Conservation (phyloP, 2,329 filamentous ascomycete species). For the Davidsoniella neocaledoniae region DNA sequence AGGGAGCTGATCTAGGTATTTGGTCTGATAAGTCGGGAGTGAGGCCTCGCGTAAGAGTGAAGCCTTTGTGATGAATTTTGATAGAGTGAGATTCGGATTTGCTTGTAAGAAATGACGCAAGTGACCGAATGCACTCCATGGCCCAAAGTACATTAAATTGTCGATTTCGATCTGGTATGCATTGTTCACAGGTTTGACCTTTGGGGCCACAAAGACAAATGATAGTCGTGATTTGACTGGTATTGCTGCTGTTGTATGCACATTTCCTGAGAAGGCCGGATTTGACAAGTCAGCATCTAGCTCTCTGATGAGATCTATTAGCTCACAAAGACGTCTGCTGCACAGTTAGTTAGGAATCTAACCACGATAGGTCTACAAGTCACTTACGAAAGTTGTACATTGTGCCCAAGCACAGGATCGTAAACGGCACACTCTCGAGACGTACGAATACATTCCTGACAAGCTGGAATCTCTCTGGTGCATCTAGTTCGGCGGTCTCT, state of each 20-base stretch:
- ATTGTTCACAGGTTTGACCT: neutral
- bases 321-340: too few relatives aligned
- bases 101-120: conserved; percentile 1
- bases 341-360: too few relatives aligned
- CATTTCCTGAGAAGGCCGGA: neutral
- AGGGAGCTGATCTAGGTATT: neutral
- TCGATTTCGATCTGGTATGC: neutral
- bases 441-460: conserved; percentile 4
- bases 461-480: conserved; percentile 11
- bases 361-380: too few relatives aligned
- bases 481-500: conserved; percentile 13
- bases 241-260: neutral
- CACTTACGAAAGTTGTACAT: neutral
- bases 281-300: neutral
- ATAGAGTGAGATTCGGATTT: neutral
- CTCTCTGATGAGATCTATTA: neutral
- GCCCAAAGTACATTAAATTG: neutral
- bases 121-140: neutral
- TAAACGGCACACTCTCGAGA: conserved; percentile 6
- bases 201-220: too few relatives aligned
- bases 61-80: neutral
- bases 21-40: neutral
- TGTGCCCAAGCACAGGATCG: conserved; percentile 4
- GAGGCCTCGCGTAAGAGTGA: neutral
- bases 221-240: neutral